phyloP scores from a whole-genome alignment of 805 yeast species.

The Saturnispora gosingensis region DNA sequence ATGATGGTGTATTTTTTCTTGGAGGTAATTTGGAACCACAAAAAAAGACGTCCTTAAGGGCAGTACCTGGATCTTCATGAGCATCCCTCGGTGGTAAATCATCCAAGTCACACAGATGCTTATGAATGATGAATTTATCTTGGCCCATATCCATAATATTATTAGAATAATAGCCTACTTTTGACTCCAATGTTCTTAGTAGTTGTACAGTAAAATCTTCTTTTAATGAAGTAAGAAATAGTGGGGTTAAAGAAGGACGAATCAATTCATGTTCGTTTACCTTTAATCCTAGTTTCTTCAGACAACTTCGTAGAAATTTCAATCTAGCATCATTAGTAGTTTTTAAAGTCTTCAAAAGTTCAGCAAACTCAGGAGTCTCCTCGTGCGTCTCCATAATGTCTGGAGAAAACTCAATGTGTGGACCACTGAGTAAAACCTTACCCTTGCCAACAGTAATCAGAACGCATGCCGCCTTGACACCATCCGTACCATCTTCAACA shows the following conservation, averaged over 20 bases:
- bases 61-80: constrained; percentile 47
- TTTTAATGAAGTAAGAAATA: constrained; percentile 40
- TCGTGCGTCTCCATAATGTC: constrained; percentile 31
- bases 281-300: constrained; percentile 54
- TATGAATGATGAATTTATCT: constrained; percentile 48
- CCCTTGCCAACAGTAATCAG: constrained; percentile 66
- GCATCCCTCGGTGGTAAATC: constrained; percentile 25
- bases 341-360: constrained; percentile 33
- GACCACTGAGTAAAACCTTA: constrained; percentile 64
- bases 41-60: constrained; percentile 46
- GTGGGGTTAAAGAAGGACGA: constrained; percentile 63
- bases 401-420: constrained; percentile 83
- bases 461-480: constrained; percentile 59
- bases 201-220: constrained; percentile 26
- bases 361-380: constrained; percentile 19
- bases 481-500: constrained; percentile 27
- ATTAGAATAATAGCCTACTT: constrained; percentile 31
- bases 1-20: constrained; percentile 55
- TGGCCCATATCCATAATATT: constrained; percentile 40
- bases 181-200: constrained; percentile 23
- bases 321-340: constrained; percentile 40
- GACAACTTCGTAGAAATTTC: constrained; percentile 45
- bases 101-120: constrained; percentile 26
- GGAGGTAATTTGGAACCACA: constrained; percentile 37
- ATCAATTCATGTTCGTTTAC: constrained; percentile 46